phyloP scores from a whole-genome alignment of 1,284 basidiomycete species.

The Trametes polyzona region DNA sequence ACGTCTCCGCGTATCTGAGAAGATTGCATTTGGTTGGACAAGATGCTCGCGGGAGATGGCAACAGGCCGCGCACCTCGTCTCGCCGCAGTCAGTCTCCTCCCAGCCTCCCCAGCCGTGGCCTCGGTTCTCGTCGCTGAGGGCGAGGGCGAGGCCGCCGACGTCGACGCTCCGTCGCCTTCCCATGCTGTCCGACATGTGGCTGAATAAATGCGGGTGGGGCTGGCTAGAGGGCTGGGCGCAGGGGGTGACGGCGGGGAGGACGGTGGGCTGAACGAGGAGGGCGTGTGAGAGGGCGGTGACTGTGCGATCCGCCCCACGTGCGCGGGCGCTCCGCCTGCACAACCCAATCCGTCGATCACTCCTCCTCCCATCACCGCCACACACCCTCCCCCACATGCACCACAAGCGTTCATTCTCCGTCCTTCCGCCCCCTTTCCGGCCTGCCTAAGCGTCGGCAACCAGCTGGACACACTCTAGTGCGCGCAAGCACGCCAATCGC shows the following conservation, averaged over 20 bases:
- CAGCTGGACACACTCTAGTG: not conserved
- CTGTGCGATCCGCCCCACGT: conserved; percentile 29
- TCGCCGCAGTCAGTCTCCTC: conserved; percentile 55
- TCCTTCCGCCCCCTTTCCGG: not conserved
- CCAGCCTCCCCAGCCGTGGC: conserved; percentile 77
- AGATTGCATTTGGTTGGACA: conserved; percentile 4
- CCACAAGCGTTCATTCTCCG: not conserved
- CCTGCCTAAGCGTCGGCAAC: not conserved
- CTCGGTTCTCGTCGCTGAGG: conserved; percentile 61
- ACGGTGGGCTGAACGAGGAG: conserved; percentile 13
- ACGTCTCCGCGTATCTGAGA: conserved; percentile 70
- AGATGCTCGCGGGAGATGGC: conserved; percentile 17
- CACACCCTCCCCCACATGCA: not conserved
- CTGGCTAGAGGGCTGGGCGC: not conserved
- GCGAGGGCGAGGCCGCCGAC: conserved; percentile 83
- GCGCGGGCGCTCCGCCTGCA: conserved; percentile 20
- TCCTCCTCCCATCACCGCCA: conserved; percentile 4
- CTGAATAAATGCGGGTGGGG: not conserved
- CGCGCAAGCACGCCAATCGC: too few species aligned
- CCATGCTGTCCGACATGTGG: conserved; percentile 24
- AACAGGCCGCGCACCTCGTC: conserved; percentile 53
- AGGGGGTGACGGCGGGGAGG: not conserved
- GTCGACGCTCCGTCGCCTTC: conserved; percentile 77
- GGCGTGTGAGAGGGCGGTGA: conserved; percentile 23
- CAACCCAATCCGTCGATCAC: conserved; percentile 10